Percentiles rank a stretch among this genome's conserved stretches.
phyloP scores from a whole-genome alignment of 1,284 basidiomycete species.

The Crocinoboletus sp. region DNA sequence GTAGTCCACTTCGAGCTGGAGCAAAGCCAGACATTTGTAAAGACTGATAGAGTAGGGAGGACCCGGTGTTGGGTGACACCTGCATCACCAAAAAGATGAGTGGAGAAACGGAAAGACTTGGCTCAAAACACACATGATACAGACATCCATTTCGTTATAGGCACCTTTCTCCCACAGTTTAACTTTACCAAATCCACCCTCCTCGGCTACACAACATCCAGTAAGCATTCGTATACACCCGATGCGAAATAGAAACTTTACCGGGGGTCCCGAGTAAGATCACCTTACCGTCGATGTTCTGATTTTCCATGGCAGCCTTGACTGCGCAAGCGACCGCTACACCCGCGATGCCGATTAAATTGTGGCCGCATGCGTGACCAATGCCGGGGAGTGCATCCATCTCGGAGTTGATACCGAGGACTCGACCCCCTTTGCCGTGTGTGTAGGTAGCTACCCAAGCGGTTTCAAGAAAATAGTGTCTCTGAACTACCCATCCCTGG shows the following conservation, averaged over 20 bases:
- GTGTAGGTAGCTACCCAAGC: conserved; percentile 69
- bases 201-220: conserved; percentile 65
- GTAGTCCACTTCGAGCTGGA: conserved; percentile 48
- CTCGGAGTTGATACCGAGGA: conserved; percentile 74
- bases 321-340: conserved; percentile 64
- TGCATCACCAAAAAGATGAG: conserved; percentile 18
- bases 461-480: conserved; percentile 57
- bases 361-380: conserved; percentile 79
- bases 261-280: conserved; percentile 73
- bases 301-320: conserved; percentile 52
- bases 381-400: conserved; percentile 63
- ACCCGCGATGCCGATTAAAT: conserved; percentile 72
- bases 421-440: conserved; percentile 50
- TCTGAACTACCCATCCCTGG: conserved; percentile 57
- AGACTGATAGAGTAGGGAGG: conserved; percentile 50
- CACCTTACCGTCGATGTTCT: conserved; percentile 62
- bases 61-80: conserved; percentile 63
- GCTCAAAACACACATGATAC: conserved; percentile 48
- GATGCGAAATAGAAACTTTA: conserved; percentile 23
- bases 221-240: no score
- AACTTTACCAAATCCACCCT: conserved; percentile 70
- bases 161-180: conserved; percentile 58
- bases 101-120: background rate
- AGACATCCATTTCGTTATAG: conserved; percentile 65
- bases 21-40: conserved; percentile 49